phyloP scores from a whole-genome alignment of 2,329 filamentous ascomycete species.

The Dendryphion nanum region DNA sequence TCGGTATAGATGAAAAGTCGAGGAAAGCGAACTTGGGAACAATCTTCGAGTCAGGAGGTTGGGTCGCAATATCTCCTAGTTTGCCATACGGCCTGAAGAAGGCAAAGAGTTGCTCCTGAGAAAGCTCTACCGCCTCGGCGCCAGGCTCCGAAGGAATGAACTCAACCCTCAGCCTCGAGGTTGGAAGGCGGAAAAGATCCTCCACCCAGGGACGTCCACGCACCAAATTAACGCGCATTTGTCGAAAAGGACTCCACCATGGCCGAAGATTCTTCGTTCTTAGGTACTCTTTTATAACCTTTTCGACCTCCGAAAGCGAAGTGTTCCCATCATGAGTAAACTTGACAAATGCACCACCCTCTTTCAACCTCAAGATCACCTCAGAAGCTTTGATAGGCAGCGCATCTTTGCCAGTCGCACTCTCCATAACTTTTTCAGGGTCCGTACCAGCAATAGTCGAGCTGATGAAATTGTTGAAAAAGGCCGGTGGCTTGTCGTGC shows the following conservation, averaged over 20 bases:
- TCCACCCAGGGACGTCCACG: conserved; percentile 90
- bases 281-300: conserved; percentile 62
- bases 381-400: conserved; percentile 71
- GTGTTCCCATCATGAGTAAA: conserved; percentile 59
- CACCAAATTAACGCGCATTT: conserved; percentile 71
- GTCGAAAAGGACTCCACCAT: conserved; percentile 85
- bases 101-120: conserved; percentile 82
- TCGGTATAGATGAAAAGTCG: conserved; percentile 70
- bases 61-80: conserved; percentile 77
- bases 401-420: conserved; percentile 59
- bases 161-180: conserved; percentile 73
- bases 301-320: conserved; percentile 57
- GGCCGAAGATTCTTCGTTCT: conserved; percentile 72
- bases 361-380: conserved; percentile 79
- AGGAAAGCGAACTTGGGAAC: conserved; percentile 76
- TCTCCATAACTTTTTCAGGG: conserved; percentile 52
- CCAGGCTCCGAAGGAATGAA: conserved; percentile 75
- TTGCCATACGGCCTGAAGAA: conserved; percentile 90
- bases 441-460: conserved; percentile 55
- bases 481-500: conserved; percentile 46
- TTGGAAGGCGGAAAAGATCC: conserved; percentile 82
- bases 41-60: conserved; percentile 83
- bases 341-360: conserved; percentile 92
- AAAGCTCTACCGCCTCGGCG: conserved; percentile 71
- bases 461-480: conserved; percentile 53